Base-by-base conservation (phyloP, 2,329 filamentous ascomycete species). In the Clonostachys rhizophaga region DNA sequence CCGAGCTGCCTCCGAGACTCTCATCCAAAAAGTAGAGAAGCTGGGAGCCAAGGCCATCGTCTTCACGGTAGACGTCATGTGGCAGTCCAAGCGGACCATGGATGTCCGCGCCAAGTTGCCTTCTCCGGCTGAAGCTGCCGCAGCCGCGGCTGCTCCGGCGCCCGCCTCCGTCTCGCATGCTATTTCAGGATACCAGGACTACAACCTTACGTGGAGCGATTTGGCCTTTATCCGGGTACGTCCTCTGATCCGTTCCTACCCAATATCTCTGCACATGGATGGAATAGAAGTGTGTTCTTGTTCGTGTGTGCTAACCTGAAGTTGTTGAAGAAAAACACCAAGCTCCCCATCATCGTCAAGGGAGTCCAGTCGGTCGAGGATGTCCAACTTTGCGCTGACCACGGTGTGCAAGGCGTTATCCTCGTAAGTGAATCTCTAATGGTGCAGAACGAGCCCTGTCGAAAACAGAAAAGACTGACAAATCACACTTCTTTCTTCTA, bases 1-100 rank as follows among this genome's bases (percentile, higher is more conserved):
- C 1, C 58, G 58, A 56, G 64, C 17, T 49, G 56, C 24, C 55
- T 69, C 45, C 52, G 58, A 64, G 18, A 50, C 57, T 24, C 55
- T 69, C 45, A 52, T 55, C 45, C 61, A 58, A 20, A 35, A 35
- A 20, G 63, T 63, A 10, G 64, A 64, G 49, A 49, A 48, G 12
- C 55, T 62, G 10, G 63, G 62, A 2, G 64, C 62, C 41, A 67
- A 65, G 57, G 66, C 65, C 16, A 60, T 69, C 34, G 63, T 68
- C 41, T 64, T 64, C 58, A 67, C 66, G 36, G 61, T 69, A 2
- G 66, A 69, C 24, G 43, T 39, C 34, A 36, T 39, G 43, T 18
- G 34, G 14, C 35, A 36, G 34, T 36, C 43, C 12, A 45, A 37
- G 34, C 43, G 43, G 17, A 36, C 43, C 10, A 14, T 36, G 14